Evolutionary conservation across 2,329 filamentous ascomycete genomes (phyloP), one percentile per base, ranked within the genome.

Genomic region (Trichoderma atroviride): DNA sequence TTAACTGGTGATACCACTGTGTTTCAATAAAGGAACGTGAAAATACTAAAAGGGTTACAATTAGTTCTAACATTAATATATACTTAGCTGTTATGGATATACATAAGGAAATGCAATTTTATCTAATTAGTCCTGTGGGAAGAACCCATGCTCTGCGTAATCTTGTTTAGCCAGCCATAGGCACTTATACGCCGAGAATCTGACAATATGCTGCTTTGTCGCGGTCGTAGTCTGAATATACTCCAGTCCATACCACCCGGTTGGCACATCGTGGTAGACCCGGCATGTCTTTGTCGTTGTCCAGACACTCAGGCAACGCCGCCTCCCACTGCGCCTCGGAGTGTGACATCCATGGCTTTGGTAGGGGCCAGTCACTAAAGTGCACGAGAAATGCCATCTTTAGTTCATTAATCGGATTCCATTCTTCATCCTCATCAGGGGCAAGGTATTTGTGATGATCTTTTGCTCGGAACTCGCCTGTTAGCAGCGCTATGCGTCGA

Each of bases 291-390:
- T 29, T 29, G 27, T 59, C 33, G 14, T 43, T 27, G 7, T 50
- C 43, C 4, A 22, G n/a, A 22, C 43, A 50, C 9, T 72, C 0
- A 55, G 75, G 79, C 71, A 60, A 60, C 14, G 57, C 57, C 6
- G 57, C 57, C 57, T 60, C 9, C 57, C 57, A 60, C 7, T 60
- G 57, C 24, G 57, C 57, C 24, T 60, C 57, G 1, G 57, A 43
- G 37, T 60, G 35, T 2, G 57, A 43, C 19, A 13, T 70, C 83
- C 84, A 85, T 0, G 83, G 83, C 70, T 92, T 92, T 0, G 89
- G 89, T 6, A 91, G 73, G 0, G 90, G 91, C 87, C 87, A 91
- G 74, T 93, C 91, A 14, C 87, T 90, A 76, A 92, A 92, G 76
- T 92, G 90, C 2, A 92, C 81, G 5, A 90, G 83, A 71, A 91